These are phyloP conservation scores for Pleurotus tuoliensis DNA, from an alignment of 768 basidiomycete genomes.

Conservation along the genomic window DNA sequence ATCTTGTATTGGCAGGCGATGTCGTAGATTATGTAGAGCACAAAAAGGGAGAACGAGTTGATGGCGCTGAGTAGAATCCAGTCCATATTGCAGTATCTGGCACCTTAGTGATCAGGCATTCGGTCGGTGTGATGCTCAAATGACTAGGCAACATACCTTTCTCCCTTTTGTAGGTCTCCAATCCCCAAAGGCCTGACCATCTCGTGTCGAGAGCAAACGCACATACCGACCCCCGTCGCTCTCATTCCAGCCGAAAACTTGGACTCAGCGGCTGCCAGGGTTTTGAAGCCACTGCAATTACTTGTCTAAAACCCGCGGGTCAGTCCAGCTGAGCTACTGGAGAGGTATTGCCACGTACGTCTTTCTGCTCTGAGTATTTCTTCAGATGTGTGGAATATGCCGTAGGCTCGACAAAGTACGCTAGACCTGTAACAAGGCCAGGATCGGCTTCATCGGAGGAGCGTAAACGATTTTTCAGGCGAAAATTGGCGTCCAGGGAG, in stretches of 20 bases:
- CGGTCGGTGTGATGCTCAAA: not conserved
- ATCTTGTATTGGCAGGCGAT: not conserved
- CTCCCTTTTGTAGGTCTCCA: constrained; percentile 2
- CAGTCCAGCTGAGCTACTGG: not conserved
- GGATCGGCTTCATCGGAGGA: constrained; percentile 16
- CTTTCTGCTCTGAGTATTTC: not conserved
- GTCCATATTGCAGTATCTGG: constrained; percentile 7
- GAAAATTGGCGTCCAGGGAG: constrained; percentile 23
- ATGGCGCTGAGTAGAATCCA: not conserved
- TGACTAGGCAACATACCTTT: not conserved
- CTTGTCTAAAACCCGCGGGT: not conserved
- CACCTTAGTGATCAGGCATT: not conserved
- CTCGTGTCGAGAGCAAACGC: constrained; percentile 3
- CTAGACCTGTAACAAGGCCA: constrained; percentile 17
- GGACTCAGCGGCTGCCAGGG: not conserved
- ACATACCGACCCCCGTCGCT: not conserved
- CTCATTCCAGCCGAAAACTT: too few relatives aligned
- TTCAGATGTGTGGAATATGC: constrained; percentile 13
- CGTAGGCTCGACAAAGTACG: constrained; percentile 15
- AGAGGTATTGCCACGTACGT: not conserved
- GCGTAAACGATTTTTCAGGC: constrained; percentile 19
- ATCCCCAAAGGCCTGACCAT: not conserved
- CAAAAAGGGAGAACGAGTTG: not conserved
- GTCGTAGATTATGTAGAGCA: not conserved
- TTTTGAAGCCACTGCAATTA: not conserved